Conservation (phyloP, 441 rosid species). For the Daphne laureola region DNA sequence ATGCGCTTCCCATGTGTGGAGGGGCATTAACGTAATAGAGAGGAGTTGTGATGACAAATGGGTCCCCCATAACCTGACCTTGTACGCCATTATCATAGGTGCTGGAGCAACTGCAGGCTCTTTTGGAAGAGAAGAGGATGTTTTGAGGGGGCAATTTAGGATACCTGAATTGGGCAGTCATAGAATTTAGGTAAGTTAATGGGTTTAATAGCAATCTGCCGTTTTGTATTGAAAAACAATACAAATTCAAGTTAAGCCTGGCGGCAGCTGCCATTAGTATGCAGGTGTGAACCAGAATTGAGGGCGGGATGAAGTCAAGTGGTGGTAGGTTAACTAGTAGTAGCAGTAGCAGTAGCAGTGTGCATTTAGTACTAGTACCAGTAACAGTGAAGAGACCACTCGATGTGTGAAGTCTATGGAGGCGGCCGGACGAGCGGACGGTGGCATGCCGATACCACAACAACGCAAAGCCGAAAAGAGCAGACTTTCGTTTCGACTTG, state of each 20-base stretch:
- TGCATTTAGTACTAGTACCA: no score
- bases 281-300: no score
- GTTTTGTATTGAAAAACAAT: constrained; percentile 47
- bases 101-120: constrained; percentile 44
- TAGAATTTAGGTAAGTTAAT: constrained; percentile 25
- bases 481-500: no score
- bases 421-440: no score
- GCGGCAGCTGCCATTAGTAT: constrained; percentile 56
- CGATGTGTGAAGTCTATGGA: no score
- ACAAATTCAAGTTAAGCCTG: constrained; percentile 40
- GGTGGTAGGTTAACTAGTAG: no score
- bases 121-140: constrained; percentile 21
- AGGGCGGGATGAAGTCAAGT: no score
- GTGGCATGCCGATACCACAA: no score
- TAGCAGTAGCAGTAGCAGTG: no score
- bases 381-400: no score
- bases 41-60: constrained; percentile 85
- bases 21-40: constrained; percentile 98
- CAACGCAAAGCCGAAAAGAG: no score
- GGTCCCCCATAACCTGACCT: constrained; percentile 25
- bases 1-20: constrained; percentile 99
- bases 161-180: constrained; percentile 27
- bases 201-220: constrained; percentile 41
- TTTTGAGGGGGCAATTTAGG: constrained; percentile 34
- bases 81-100: constrained; percentile 8